Percentiles rank a stretch among this genome's conserved stretches.
These are phyloP conservation scores for Pythium biforme DNA, from an alignment of 352 stramenopile species.

Conservation along the genomic window DNA sequence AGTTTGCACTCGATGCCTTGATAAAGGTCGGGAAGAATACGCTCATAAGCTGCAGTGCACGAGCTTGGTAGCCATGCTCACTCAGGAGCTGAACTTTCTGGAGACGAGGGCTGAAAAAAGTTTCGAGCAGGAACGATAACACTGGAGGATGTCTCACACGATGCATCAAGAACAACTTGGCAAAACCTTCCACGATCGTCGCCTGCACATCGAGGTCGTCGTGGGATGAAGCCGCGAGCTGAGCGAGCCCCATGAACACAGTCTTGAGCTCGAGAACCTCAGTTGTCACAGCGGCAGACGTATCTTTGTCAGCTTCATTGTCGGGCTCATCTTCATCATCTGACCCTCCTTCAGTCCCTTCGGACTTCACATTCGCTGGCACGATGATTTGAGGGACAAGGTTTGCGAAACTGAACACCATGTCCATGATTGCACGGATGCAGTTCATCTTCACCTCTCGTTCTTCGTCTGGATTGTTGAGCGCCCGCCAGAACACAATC, in stretches of 20 bases:
- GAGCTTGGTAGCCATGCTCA: slow-evolving; percentile 61
- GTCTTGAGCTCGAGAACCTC: slow-evolving; percentile 57
- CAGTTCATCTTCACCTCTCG: slow-evolving; percentile 76
- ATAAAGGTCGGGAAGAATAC: slow-evolving; percentile 77
- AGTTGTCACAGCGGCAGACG: slow-evolving; percentile 3
- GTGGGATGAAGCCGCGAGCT: slow-evolving; percentile 38
- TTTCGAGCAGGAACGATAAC: slow-evolving; percentile 64
- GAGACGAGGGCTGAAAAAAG: slow-evolving; percentile 64
- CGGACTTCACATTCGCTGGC: slow-evolving; percentile 10
- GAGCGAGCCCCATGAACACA: slow-evolving; percentile 56
- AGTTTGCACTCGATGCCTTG: slow-evolving; percentile 50
- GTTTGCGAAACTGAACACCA: slow-evolving; percentile 61
- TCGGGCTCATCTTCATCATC: slow-evolving; percentile 29
- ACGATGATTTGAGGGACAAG: slow-evolving; percentile 53
- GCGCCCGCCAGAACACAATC: slow-evolving; percentile 74
- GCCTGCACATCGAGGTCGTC: slow-evolving; percentile 72
- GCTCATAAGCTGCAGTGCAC: slow-evolving; percentile 65
- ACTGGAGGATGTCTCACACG: slow-evolving; percentile 64
- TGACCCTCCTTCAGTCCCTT: slow-evolving; percentile 26
- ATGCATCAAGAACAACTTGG: slow-evolving; percentile 71
- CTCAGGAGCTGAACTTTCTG: slow-evolving; percentile 50
- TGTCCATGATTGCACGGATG: slow-evolving; percentile 68
- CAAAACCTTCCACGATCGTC: slow-evolving; percentile 76
- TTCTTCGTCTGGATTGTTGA: slow-evolving; percentile 81
- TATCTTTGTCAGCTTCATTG: slow-evolving; percentile 14